phyloP scores from a whole-genome alignment of 768 basidiomycete genomes.

The Auriscalpium vulgare region DNA sequence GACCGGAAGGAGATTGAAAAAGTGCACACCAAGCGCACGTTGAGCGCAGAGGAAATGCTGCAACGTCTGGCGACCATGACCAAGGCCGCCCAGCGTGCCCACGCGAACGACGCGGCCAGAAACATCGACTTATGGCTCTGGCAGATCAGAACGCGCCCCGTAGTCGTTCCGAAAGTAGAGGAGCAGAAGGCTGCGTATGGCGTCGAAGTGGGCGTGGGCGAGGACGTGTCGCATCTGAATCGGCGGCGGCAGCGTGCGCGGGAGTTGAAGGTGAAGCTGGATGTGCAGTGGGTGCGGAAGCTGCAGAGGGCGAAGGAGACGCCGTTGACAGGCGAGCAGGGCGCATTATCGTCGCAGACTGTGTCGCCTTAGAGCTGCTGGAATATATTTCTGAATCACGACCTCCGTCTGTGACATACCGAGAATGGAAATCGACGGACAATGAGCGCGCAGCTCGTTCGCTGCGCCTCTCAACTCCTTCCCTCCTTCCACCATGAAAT shows the following conservation, averaged over 20 bases:
- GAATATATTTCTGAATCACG: not conserved
- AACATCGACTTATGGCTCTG: constrained; percentile 36
- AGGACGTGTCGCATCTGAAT: constrained; percentile 52
- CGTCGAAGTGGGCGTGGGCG: constrained; percentile 36
- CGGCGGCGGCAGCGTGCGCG: constrained; percentile 42
- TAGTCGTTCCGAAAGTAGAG: not conserved
- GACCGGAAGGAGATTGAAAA: constrained; percentile 36
- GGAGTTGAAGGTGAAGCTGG: constrained; percentile 34
- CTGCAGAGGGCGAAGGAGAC: constrained; percentile 21
- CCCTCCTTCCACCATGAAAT: constrained; percentile 8
- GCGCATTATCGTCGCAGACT: no score
- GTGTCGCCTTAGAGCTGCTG: no score
- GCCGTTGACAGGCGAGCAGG: not conserved
- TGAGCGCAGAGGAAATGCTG: constrained; percentile 22
- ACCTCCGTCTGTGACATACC: not conserved
- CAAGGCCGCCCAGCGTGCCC: constrained; percentile 16
- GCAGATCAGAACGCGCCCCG: constrained; percentile 15
- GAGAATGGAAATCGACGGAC: constrained; percentile 6
- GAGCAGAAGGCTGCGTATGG: constrained; percentile 20
- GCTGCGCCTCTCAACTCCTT: not conserved
- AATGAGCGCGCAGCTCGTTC: not conserved
- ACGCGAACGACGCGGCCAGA: constrained; percentile 14
- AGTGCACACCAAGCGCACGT: constrained; percentile 26
- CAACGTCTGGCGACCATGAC: constrained; percentile 16
- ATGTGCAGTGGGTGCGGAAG: constrained; percentile 32